phyloP scores from a whole-genome alignment of 352 stramenopile genomes.

The Thraustochytrium striatum region DNA sequence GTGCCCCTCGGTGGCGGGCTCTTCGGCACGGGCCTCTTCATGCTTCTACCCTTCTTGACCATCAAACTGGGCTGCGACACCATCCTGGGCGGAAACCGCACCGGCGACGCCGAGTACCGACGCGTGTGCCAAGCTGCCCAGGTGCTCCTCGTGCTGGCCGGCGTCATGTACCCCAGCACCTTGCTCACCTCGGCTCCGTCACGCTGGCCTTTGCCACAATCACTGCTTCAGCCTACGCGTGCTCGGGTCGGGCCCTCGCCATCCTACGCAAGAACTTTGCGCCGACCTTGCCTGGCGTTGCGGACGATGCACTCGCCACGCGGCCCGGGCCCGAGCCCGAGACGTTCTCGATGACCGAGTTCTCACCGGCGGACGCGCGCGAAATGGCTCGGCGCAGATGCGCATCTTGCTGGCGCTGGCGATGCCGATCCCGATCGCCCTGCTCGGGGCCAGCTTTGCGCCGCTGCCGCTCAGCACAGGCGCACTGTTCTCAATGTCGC shows the following conservation, averaged over 20 bases:
- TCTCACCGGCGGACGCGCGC: too few relatives aligned
- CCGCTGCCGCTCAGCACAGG: neutral
- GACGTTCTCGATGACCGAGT: too few relatives aligned
- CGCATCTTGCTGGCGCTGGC: neutral
- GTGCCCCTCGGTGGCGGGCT: neutral
- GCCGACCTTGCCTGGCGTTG: too few relatives aligned
- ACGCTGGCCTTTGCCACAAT: too few relatives aligned
- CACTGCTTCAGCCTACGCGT: too few relatives aligned
- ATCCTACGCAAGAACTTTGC: too few relatives aligned
- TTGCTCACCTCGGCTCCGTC: neutral
- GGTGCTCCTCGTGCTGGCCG: neutral
- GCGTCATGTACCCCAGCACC: neutral
- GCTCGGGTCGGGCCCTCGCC: too few relatives aligned
- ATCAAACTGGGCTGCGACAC: neutral
- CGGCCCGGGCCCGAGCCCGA: too few relatives aligned
- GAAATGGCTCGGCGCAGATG: too few relatives aligned
- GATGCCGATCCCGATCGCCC: neutral
- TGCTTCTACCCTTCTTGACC: neutral
- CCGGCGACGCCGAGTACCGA: neutral
- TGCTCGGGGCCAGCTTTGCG: neutral
- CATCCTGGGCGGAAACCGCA: neutral
- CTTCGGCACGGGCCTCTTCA: neutral
- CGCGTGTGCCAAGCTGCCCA: neutral
- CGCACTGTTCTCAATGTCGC: neutral
- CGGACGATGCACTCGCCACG: too few relatives aligned